Evolutionary conservation across 495 filamentous ascomycete species (phyloP).

Genomic region (Lasiosphaeriaceae sp.): DNA sequence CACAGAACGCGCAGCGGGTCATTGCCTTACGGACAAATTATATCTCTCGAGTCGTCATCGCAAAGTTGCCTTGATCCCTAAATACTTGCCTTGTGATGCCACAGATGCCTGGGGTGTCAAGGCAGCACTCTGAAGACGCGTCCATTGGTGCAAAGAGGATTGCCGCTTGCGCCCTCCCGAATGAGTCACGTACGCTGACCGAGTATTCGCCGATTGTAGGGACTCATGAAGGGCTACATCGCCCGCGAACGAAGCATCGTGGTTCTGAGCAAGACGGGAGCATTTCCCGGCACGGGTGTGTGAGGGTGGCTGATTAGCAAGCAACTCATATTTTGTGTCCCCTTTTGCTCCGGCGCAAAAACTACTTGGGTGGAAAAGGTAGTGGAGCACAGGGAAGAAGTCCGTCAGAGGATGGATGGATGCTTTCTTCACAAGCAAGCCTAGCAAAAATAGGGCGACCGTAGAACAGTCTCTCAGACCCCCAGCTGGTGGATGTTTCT

Average conservation of each 20-base stretch:
- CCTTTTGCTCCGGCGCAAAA: neutral
- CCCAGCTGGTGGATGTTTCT: too few species aligned
- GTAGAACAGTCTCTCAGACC: too few species aligned
- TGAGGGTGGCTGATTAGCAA: conserved; percentile 41
- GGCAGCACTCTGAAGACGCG: conserved; percentile 3
- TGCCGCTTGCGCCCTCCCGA: neutral
- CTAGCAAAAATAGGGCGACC: too few species aligned
- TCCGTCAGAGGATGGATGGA: too few species aligned
- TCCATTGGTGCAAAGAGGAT: conserved; percentile 9
- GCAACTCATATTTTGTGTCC: neutral
- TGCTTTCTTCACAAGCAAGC: too few species aligned
- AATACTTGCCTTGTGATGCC: neutral
- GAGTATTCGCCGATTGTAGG: conserved; percentile 44
- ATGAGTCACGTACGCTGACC: conserved; percentile 26
- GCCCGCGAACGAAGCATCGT: conserved; percentile 82
- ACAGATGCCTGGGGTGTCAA: conserved; percentile 14
- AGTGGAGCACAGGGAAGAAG: too few species aligned
- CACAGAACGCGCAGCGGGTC: neutral
- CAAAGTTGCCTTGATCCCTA: conserved; percentile 5
- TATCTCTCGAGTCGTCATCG: neutral
- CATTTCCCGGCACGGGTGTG: conserved; percentile 93
- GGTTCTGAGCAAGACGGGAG: conserved; percentile 84
- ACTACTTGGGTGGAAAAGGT: too few species aligned
- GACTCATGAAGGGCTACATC: conserved; percentile 97
- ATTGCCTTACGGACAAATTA: neutral